Base-by-base conservation (phyloP, 441 rosid genomes). In the Euphorbia schlechtendalii region DNA sequence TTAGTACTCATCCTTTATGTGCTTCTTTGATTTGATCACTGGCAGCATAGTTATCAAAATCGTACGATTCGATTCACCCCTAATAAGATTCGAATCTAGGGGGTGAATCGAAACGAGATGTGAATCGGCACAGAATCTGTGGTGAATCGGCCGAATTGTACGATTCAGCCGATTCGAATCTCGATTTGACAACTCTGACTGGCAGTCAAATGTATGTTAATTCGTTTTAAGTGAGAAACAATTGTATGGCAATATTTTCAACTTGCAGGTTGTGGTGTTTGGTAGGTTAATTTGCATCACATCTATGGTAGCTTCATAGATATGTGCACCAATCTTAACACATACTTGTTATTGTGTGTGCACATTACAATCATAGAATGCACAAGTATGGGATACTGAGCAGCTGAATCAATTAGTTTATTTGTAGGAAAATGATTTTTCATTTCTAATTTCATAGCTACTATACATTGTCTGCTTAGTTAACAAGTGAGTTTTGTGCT, bases 1-100 rank as follows among this genome's bases (percentile, higher is more conserved):
- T 90, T 72, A 34, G 24, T 63, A 48, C 5, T 61, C 22, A 20
- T 63, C 70, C 61, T 40, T 49, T 24, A n/a, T 4, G 28, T 48
- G 49, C 70, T 55, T 21, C 13, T 36, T 55, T 46, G 28, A 18
- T 54, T 8, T n/a, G 11, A 13, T 15, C 13, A n/a, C 38, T 32
- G 14, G 27, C 8, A 46, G n/a, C n/a, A n/a, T n/a, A n/a, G n/a
- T n/a, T n/a, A n/a, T n/a, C n/a, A n/a, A n/a, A n/a, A n/a, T n/a
- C n/a, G n/a, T n/a, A n/a, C n/a, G n/a, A n/a, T n/a, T n/a, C n/a
- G n/a, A n/a, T n/a, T n/a, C n/a, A n/a, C n/a, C n/a, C n/a, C n/a
- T n/a, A n/a, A n/a, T n/a, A n/a, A n/a, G n/a, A n/a, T n/a, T n/a
- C n/a, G n/a, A n/a, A n/a, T n/a, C n/a, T n/a, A n/a, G n/a, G n/a